Evolutionary conservation across 2,329 filamentous ascomycete genomes (phyloP), one percentile per base, ranked within the genome.

Genomic region (Aureobasidium sp.): DNA sequence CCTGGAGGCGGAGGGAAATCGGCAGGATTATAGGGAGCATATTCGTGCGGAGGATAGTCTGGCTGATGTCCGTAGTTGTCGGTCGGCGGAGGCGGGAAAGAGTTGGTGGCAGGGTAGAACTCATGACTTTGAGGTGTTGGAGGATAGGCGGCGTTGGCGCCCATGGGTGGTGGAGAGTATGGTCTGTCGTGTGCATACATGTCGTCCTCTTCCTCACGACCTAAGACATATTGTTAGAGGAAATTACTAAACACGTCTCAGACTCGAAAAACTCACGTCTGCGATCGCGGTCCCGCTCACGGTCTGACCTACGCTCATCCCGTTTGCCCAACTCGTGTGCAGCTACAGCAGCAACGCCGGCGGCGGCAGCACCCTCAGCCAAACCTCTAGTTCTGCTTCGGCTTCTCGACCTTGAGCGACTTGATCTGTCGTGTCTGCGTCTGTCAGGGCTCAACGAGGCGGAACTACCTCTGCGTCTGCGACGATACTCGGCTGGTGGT

Each of bases 241-340:
- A 22, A 41, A 25, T 22, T 25, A 15, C 25, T 20, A 27, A 20
- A 42, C 12, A 15, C 5, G 17, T 14, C 3, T 29, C 12, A 12
- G 15, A 25, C 14, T 48, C 17, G 22, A 25, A 11, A 52, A 57
- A 77, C 80, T 78, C 70, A 82, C 81, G 76, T 68, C 76, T 76
- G 65, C 76, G 78, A 9, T 52, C 49, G 17, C 49, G 31, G 20
- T 52, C 49, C 20, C 49, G n/a, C n/a, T 52, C 49, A 22, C 49
- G 51, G 63, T 82, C 80, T 37, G 77, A 77, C 68, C 80, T 84
- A 56, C 80, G 79, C 66, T 85, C 81, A 64, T 80, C 79, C 58
- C 78, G 75, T 73, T 83, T 82, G 27, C 79, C 77, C 67, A 81
- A 78, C 68, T 85, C 82, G 68, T 84, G 80, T 17, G 82, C 82